Evolutionary conservation across 345 rosid genomes (phyloP), one percentile per base, ranked within the genome.

Genomic region (Ceriops decandra): DNA sequence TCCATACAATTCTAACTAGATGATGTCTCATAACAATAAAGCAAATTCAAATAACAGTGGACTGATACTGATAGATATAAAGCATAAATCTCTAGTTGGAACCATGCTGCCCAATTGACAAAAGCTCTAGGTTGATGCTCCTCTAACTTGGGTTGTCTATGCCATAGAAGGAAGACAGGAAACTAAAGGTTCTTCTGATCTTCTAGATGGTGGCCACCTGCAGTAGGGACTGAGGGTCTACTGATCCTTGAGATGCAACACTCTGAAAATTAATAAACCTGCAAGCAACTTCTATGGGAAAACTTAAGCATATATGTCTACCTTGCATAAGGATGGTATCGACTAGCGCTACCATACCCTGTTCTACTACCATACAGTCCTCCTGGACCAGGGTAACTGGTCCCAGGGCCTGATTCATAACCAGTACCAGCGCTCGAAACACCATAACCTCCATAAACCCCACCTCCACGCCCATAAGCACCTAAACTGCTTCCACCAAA

Each of bases 301-400:
- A 49, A 58, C 70, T 64, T 74, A 74, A 62, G 51, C 74, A 21
- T 5, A 20, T 52, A 56, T 56, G 32, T 70, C 79, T 76, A 76
- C 57, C 79, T 76, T 62, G 75, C 59, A 6, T 76, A 71, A 52
- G 75, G 79, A 76, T 71, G 79, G 26, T 67, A 66, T 13, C 79
- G 72, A 57, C 72, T 71, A 71, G 72, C 52, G 69, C 78, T 66
- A 38, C 71, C 61, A 20, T 66, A 70, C 47, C 79, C 75, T 47
- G 72, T 28, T 54, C 72, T 71, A 62, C 60, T 67, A 67, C 72
- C 72, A 67, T 71, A 76, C 4, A 62, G 16, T 16, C 68, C 68
- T 61, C 68, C 79, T 24, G 64, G 19, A 30, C 72, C 72, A 49
- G 73, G 66, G 68, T 16, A 77, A 21, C 72, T 66, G 72, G 73